Conservation (phyloP, 2,329 filamentous ascomycete genomes). For the Fusarium stilboides region DNA sequence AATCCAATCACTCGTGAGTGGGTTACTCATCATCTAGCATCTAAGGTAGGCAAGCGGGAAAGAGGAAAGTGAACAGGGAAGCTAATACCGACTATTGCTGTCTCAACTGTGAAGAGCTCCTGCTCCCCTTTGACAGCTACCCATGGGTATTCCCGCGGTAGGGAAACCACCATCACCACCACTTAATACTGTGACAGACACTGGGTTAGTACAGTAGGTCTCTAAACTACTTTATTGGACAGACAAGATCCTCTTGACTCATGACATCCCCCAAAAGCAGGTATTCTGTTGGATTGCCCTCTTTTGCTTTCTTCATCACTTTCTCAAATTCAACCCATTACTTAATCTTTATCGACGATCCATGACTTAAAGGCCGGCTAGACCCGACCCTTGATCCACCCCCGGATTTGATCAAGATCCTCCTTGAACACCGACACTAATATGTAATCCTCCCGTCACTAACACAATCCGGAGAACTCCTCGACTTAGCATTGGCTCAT, state of each 20-base stretch:
- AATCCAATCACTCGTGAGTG: neutral
- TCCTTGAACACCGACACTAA: neutral
- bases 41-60: too few relatives aligned
- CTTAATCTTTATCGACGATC: too few relatives aligned
- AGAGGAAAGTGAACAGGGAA: neutral
- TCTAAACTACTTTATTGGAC: neutral
- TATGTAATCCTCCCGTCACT: neutral
- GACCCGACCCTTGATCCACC: slow-evolving; percentile 6
- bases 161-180: neutral
- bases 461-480: neutral
- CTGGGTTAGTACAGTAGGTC: too few relatives aligned
- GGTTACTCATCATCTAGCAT: too few relatives aligned
- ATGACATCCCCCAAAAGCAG: neutral
- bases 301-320: neutral
- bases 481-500: neutral
- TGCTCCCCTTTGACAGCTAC: neutral
- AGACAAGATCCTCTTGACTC: neutral
- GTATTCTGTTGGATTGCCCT: neutral
- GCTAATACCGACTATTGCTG: neutral
- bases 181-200: neutral
- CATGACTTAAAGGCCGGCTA: slow-evolving; percentile 7
- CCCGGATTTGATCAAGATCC: slow-evolving; percentile 17
- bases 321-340: too few relatives aligned
- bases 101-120: neutral
- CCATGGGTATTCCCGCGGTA: neutral